These are phyloP conservation scores for Ustilago tritici DNA, from an alignment of 1,284 basidiomycete genomes.

Conservation along the genomic window DNA sequence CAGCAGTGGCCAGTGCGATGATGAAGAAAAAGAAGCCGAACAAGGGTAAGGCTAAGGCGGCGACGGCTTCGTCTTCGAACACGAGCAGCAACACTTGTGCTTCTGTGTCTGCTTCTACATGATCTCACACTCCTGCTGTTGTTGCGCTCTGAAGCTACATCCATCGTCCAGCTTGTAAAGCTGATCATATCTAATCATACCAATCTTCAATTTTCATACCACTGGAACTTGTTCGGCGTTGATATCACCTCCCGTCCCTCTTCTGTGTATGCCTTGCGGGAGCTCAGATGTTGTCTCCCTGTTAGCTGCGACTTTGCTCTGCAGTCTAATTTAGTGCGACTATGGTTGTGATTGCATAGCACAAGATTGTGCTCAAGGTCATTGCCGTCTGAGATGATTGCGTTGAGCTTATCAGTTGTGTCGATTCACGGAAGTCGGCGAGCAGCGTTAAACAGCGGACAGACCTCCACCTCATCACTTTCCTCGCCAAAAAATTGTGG, in stretches of 20 bases:
- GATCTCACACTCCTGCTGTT: neutral
- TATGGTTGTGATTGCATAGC: no score
- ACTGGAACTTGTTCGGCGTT: neutral
- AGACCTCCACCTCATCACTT: slow-evolving; percentile 28
- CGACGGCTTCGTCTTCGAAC: slow-evolving; percentile 6
- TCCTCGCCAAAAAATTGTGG: neutral
- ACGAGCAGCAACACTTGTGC: neutral
- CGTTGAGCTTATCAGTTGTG: slow-evolving; percentile 1
- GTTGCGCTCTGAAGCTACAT: neutral
- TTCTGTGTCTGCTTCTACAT: slow-evolving; percentile 33
- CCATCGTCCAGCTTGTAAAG: neutral
- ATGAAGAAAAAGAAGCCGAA: slow-evolving; percentile 54
- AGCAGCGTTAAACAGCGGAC: neutral
- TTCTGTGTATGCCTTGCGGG: no score
- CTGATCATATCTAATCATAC: neutral
- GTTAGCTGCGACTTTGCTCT: no score
- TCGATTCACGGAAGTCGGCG: slow-evolving; percentile 2
- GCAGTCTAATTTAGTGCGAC: no score
- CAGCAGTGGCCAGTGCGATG: slow-evolving; percentile 78
- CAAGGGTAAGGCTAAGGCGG: slow-evolving; percentile 27
- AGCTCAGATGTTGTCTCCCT: no score
- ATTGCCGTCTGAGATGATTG: neutral
- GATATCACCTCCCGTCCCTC: no score
- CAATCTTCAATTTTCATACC: neutral
- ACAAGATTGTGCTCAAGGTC: no score